phyloP scores from a whole-genome alignment of 805 yeast species.

The Hanseniaspora singularis region DNA sequence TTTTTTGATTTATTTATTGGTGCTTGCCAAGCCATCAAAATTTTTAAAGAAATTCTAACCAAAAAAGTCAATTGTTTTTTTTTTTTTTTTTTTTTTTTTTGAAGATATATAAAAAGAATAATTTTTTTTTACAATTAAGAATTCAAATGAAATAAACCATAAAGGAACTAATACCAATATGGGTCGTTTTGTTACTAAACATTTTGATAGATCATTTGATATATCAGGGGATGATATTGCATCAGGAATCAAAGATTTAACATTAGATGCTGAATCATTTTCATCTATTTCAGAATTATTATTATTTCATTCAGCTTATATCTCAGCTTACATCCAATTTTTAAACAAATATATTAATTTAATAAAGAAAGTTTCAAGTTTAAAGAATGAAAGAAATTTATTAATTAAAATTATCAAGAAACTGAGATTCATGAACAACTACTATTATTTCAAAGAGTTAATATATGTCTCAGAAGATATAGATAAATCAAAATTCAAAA shows the following conservation, averaged over 20 bases:
- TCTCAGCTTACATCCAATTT: constrained; percentile 25
- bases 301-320: constrained; percentile 20
- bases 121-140: too few relatives aligned
- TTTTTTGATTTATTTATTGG: too few relatives aligned
- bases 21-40: too few relatives aligned
- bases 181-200: not conserved
- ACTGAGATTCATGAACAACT: constrained; percentile 26
- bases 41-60: too few relatives aligned
- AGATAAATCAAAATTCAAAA: constrained; percentile 12
- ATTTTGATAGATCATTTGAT: not conserved
- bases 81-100: too few relatives aligned
- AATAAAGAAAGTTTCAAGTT: constrained; percentile 24
- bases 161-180: too few relatives aligned
- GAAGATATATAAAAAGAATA: too few relatives aligned
- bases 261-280: not conserved
- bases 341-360: constrained; percentile 27
- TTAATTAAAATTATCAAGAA: constrained; percentile 29
- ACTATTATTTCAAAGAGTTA: constrained; percentile 13
- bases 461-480: constrained; percentile 14
- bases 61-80: too few relatives aligned
- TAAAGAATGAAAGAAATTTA: constrained; percentile 27
- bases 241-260: not conserved
- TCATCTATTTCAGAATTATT: not conserved
- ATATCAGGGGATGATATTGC: not conserved
- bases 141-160: too few relatives aligned